These are phyloP conservation scores for Biscogniauxia sp. DNA, from an alignment of 2,329 filamentous ascomycete genomes.

Conservation along the genomic window DNA sequence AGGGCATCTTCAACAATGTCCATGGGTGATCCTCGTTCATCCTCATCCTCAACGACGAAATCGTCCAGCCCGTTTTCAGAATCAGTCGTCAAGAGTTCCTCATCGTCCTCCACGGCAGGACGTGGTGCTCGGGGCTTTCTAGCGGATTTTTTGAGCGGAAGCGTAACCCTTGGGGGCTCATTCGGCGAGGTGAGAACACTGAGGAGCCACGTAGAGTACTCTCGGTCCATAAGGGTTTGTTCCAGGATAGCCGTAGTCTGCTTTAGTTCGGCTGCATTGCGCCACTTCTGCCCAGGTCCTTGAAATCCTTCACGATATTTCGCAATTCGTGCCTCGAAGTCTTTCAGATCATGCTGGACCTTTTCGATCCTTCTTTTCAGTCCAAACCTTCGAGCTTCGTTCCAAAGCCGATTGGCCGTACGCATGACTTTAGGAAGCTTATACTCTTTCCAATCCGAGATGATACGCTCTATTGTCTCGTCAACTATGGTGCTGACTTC, in stretches of 20 bases:
- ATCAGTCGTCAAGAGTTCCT: constrained; percentile 51
- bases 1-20: constrained; percentile 8
- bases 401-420: constrained; percentile 64
- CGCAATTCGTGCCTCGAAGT: constrained; percentile 51
- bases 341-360: constrained; percentile 41
- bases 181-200: constrained; percentile 41
- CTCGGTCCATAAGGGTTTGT: constrained; percentile 59
- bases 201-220: constrained; percentile 52
- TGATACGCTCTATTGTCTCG: constrained; percentile 49
- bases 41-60: constrained; percentile 48
- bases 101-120: constrained; percentile 35
- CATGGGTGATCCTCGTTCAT: constrained; percentile 1
- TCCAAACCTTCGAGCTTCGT: constrained; percentile 45
- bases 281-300: constrained; percentile 46
- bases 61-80: constrained; percentile 45
- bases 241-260: constrained; percentile 60
- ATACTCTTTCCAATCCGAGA: constrained; percentile 54
- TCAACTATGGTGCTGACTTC: constrained; percentile 54
- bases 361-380: constrained; percentile 40
- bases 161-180: constrained; percentile 38
- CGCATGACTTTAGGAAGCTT: constrained; percentile 54
- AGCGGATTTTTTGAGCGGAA: constrained; percentile 20
- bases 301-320: constrained; percentile 54
- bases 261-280: constrained; percentile 49
- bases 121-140: constrained; percentile 14